Conservation (phyloP, 1,284 basidiomycete genomes). For the Ustilago loliicola region DNA sequence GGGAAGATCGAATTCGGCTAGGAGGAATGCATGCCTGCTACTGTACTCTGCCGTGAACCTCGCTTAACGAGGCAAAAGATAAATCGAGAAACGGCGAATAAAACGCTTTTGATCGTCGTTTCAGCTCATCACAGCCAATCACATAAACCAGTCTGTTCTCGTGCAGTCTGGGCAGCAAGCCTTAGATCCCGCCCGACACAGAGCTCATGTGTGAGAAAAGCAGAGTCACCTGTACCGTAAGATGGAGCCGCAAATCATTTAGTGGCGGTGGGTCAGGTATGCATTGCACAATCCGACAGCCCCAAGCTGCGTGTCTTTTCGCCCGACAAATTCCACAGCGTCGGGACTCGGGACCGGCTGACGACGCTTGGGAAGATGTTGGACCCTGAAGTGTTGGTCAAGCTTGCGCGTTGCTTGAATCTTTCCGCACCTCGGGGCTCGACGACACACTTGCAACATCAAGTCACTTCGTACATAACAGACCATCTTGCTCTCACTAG, state of each 20-base stretch:
- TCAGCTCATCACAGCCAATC: background rate
- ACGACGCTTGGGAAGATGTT: conserved; percentile 13
- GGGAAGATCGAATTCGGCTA: background rate
- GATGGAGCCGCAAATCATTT: background rate
- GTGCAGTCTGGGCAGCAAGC: too few relatives aligned
- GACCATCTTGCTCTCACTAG: too few relatives aligned
- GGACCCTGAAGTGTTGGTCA: conserved; percentile 27
- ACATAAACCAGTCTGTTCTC: background rate
- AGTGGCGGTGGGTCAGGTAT: conserved; percentile 1
- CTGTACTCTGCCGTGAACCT: background rate
- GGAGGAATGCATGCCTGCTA: background rate
- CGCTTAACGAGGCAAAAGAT: conserved; percentile 7
- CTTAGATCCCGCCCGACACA: background rate
- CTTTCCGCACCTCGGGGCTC: background rate
- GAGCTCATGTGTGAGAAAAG: background rate
- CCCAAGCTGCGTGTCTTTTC: conserved; percentile 7
- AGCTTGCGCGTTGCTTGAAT: conserved; percentile 13
- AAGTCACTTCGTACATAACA: too few relatives aligned
- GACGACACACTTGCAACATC: too few relatives aligned
- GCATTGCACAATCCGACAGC: conserved; percentile 34
- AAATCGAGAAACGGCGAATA: background rate
- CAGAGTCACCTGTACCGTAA: too few relatives aligned
- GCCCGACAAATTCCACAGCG: background rate
- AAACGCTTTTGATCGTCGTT: background rate
- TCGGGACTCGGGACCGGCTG: conserved; percentile 19